Evolutionary conservation across 2,329 filamentous ascomycete genomes (phyloP), one percentile per base, ranked within the genome.

Genomic region (Pseudocercospora musae): DNA sequence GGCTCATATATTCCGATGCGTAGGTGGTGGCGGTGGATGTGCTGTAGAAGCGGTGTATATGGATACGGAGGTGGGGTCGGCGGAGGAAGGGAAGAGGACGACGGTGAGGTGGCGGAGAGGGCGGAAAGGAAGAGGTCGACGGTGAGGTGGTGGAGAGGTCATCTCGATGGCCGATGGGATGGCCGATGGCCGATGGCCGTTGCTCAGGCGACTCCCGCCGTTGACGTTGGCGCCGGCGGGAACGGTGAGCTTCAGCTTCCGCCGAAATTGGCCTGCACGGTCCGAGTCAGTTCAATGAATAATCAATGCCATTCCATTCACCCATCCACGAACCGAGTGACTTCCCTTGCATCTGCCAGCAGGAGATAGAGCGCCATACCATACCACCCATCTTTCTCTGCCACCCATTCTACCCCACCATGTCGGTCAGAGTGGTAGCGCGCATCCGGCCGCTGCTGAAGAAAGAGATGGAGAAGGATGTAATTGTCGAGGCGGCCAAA

Each of bases 401-500:
- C 40, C 53, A n/a, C n/a, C n/a, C n/a, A 62, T 60, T 8, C n/a
- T 55, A 55, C 11, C 40, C 40, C 56, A 58, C 57, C 52, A 73
- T 73, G 72, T 80, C 86, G 84, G 91, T 97, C 69, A 85, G 91
- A 73, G 93, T 98, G 62, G 91, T 98, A 67, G 93, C 94, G 63
- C 87, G 95, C 69, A 90, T 99, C 71, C 89, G 94, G 70, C 94
- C 94, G 57, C 85, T 97, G 66, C 86, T 97, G 66, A 89, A 91
- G 70, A 87, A 89, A 67, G 95, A 98, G 81, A 82, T 89, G 62
- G 90, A 95, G 73, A 89, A 89, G 77, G 94, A 98, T 79, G 85
- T 91, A 64, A 96, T 98, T 70, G 89, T 98, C 68, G 82, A 80
- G 54, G 84, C 87, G 8, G 88, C 88, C 53, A 85, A 83, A 65